Conservation (phyloP, 169 alveolate species). For the Plasmodium gallinaceum region DNA sequence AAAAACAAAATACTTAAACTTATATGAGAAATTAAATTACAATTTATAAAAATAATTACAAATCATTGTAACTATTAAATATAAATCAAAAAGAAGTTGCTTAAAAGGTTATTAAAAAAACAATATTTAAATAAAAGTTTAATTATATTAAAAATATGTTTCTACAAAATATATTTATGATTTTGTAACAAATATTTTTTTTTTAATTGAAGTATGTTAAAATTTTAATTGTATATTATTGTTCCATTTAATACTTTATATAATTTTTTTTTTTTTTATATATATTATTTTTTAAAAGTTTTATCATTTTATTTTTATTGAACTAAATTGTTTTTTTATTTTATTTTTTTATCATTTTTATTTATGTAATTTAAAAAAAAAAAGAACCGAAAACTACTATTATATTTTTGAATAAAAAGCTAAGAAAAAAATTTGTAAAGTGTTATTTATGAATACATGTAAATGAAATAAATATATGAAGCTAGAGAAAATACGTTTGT, state of each 20-base stretch:
- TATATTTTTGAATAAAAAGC: no score
- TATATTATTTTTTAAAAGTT: no score
- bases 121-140: background rate
- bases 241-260: no score
- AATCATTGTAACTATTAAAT: background rate
- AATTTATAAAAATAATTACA: background rate
- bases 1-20: background rate
- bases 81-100: background rate
- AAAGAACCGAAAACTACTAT: no score
- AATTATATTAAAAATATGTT: background rate
- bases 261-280: no score
- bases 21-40: background rate
- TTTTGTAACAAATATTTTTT: background rate
- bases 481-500: background rate
- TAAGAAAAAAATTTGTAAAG: no score
- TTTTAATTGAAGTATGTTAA: background rate
- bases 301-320: no score
- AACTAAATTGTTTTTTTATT: no score
- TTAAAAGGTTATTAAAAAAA: background rate
- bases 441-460: background rate
- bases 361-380: no score
- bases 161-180: background rate
- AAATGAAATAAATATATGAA: background rate
- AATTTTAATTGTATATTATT: no score
- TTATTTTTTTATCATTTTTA: no score